Percentiles rank a stretch among this genome's conserved stretches.
These are phyloP conservation scores for Alopecurus myosuroides DNA, from an alignment of 176 grass and related monocot species.

Conservation along the genomic window DNA sequence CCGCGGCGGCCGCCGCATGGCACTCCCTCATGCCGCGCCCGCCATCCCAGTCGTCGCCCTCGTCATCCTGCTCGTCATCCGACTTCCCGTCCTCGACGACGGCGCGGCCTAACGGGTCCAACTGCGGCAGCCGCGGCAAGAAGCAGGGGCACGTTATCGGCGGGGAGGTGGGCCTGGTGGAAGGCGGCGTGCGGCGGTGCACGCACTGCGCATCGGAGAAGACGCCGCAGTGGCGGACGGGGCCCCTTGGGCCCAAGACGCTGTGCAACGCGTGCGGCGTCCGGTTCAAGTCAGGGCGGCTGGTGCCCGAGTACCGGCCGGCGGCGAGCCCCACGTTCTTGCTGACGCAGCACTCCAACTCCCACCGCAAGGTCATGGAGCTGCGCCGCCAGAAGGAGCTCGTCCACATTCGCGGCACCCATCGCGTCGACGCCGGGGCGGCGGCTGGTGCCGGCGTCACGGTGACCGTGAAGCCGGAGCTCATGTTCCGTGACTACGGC, in stretches of 20 bases:
- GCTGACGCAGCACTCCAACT: constrained; percentile 99
- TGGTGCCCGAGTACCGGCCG: constrained; percentile 95
- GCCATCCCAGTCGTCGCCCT: constrained; percentile 48
- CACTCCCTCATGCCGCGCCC: constrained; percentile 57
- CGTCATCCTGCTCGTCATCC: constrained; percentile 86
- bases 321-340: constrained; percentile 92
- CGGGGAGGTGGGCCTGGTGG: constrained; percentile 46
- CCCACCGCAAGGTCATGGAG: constrained; percentile 99
- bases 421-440: constrained; percentile 43
- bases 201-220: constrained; percentile 99
- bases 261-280: constrained; percentile 99
- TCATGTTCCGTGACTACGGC: constrained; percentile 80
- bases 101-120: not conserved
- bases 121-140: constrained; percentile 19
- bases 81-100: constrained; percentile 66
- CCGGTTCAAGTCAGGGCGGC: constrained; percentile 79
- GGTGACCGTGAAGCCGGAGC: constrained; percentile 49
- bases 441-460: constrained; percentile 19
- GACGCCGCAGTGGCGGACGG: constrained; percentile 98
- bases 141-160: constrained; percentile 32
- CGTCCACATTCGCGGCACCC: constrained; percentile 49
- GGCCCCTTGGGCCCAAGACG: constrained; percentile 89
- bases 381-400: constrained; percentile 97
- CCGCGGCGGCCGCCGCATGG: constrained; percentile 48
- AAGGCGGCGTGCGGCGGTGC: constrained; percentile 80